Evolutionary conservation across 495 filamentous ascomycete genomes (phyloP).

Genomic region (Tuber magnatum): DNA sequence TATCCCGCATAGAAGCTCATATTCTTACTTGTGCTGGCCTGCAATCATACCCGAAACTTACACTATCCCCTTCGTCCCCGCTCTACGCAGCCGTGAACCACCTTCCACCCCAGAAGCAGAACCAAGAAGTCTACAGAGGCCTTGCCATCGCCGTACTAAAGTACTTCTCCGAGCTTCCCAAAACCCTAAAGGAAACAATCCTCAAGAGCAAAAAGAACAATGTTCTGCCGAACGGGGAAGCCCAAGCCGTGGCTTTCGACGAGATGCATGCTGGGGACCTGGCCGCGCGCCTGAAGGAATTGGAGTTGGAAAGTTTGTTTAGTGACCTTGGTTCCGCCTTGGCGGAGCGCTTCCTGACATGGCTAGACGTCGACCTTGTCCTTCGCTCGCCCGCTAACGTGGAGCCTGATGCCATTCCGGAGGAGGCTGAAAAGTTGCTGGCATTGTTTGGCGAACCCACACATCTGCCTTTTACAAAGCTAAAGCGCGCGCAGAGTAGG

Average conservation of each 20-base stretch:
- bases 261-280: constrained; percentile 90
- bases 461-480: constrained; percentile 78
- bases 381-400: constrained; percentile 58
- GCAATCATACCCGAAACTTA: constrained; percentile 78
- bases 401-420: constrained; percentile 50
- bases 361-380: constrained; percentile 82
- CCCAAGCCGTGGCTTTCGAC: constrained; percentile 53
- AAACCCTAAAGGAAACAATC: constrained; percentile 57
- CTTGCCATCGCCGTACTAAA: constrained; percentile 86
- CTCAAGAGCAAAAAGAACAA: constrained; percentile 34
- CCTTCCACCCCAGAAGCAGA: constrained; percentile 77
- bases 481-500: constrained; percentile 80
- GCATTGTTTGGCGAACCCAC: constrained; percentile 70
- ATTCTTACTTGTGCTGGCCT: constrained; percentile 83
- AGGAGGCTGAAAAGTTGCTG: constrained; percentile 55
- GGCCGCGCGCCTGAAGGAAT: constrained; percentile 69
- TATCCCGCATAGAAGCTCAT: constrained; percentile 82
- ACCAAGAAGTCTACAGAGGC: constrained; percentile 79
- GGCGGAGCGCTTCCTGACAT: constrained; percentile 67
- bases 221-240: constrained; percentile 26
- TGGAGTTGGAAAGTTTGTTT: constrained; percentile 72
- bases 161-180: constrained; percentile 82
- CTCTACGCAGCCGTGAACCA: constrained; percentile 85
- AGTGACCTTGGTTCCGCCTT: constrained; percentile 62
- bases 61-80: constrained; percentile 88